These are phyloP conservation scores for Backusella australiensis DNA, from an alignment of 192 early-diverging fungal genomes.

Conservation along the genomic window DNA sequence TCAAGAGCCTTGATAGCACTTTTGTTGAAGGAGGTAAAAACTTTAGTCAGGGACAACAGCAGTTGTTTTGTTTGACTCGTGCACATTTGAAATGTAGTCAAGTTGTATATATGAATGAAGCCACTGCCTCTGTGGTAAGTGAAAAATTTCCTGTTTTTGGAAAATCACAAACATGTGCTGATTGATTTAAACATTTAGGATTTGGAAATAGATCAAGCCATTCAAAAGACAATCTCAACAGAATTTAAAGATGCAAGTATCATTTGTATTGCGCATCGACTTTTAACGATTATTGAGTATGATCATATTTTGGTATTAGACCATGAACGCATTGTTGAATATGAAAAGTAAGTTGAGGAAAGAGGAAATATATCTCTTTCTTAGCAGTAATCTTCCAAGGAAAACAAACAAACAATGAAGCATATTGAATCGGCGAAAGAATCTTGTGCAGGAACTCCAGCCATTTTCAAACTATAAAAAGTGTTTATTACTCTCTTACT, in stretches of 20 bases:
- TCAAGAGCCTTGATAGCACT: background rate
- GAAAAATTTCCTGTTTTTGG: too few species aligned
- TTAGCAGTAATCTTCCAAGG: too few species aligned
- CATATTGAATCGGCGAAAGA: too few species aligned
- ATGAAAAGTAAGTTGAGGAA: background rate
- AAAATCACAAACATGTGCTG: too few species aligned
- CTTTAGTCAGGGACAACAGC: constrained; percentile 71
- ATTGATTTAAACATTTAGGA: constrained; percentile 38
- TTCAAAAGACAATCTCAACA: constrained; percentile 82
- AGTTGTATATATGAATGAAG: constrained; percentile 83
- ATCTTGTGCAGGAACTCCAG: too few species aligned
- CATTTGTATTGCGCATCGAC: constrained; percentile 84
- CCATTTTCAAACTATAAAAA: too few species aligned
- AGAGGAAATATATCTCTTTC: too few species aligned
- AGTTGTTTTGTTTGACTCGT: constrained; percentile 68
- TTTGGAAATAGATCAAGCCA: constrained; percentile 75
- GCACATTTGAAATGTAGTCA: constrained; percentile 61
- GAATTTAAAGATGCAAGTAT: constrained; percentile 72
- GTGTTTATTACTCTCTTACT: too few species aligned
- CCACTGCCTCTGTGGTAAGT: constrained; percentile 73
- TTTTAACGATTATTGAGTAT: constrained; percentile 76
- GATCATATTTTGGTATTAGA: constrained; percentile 61
- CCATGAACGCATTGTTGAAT: constrained; percentile 34
- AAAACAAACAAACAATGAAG: too few species aligned
- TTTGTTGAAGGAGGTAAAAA: constrained; percentile 67